A percentile compares a stretch with the other conserved stretches of the same genome.
Conservation (phyloP, 179 eudicot genomes). For the Corrigiola litoralis region DNA sequence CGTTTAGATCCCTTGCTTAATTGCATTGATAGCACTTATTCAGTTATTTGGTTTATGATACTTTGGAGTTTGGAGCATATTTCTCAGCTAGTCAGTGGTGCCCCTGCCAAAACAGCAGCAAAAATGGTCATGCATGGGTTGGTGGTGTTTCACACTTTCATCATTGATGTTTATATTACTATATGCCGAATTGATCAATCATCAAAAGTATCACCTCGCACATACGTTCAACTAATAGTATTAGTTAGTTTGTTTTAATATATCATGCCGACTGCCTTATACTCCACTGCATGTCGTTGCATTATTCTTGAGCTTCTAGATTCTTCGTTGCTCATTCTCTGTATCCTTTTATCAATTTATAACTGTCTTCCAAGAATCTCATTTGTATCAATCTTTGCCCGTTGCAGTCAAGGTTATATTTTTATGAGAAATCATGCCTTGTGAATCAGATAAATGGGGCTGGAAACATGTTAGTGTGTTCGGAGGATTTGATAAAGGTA, state of each 20-base stretch:
- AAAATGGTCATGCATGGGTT: no score
- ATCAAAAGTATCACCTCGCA: background rate
- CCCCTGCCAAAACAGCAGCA: no score
- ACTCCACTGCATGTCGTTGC: no score
- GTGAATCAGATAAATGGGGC: constrained; percentile 52
- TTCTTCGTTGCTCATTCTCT: background rate
- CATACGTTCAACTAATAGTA: background rate
- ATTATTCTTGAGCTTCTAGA: background rate
- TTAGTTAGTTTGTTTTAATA: no score
- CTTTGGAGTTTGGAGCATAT: no score
- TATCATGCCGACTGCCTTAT: no score
- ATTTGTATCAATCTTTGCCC: background rate
- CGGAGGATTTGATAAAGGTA: constrained; percentile 48
- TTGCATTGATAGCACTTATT: no score
- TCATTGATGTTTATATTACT: no score
- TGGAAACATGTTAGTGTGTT: constrained; percentile 47
- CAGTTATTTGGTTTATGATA: no score
- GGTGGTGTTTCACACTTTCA: no score
- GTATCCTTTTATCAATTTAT: background rate
- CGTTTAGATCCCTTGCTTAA: no score
- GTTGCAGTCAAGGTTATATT: constrained; percentile 3
- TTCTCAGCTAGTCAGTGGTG: no score
- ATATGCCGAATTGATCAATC: background rate
- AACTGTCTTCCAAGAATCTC: background rate
- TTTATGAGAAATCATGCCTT: constrained; percentile 31